Base-by-base conservation (phyloP, 225 moss, liverwort and hornwort species). In the Takakia lepidozioides region DNA sequence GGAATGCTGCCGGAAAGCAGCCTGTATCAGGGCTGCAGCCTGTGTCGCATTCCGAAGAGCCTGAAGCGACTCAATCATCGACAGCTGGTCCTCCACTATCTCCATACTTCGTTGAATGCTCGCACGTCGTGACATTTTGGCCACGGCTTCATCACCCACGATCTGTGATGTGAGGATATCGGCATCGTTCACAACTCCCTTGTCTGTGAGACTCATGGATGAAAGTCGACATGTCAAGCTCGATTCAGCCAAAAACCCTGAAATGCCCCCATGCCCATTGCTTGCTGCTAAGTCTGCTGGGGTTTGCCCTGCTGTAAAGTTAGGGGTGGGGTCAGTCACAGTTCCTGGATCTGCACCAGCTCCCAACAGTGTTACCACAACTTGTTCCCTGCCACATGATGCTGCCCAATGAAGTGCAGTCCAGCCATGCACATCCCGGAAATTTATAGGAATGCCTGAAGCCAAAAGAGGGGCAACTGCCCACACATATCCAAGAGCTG, bases 381-480 rank as follows among this genome's bases (percentile, higher is more conserved):
- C 80, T 60, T 95, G 72, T 70, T 95, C 95, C 59, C 84, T 95
- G 57, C 82, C 90, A 61, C 48, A 65, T n/a, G 60, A 66, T 27
- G 90, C 90, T 60, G 95, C 95, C 84, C 87, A 90, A 47, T 95
- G 95, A 58, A 95, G 77, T 24, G 87, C 87, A 55, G 95, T 95
- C 87, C 84, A 90, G 15, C 95, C 95, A 19, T 61, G 58, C 2
- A 41, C 40, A 60, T 95, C 95, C 5, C 95, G 79, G 49, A 90
- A 95, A 57, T 95, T 87, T 49, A 87, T 74, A 2, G 90, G 80
- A 39, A 87, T 68, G 32, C 70, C 82, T 29, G 82, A 73, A 24
- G 68, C 69, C 43, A 80, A 62, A 47, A 90, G 62, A 0, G 82
- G 82, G 32, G 56, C 49, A 13, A 84, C 65, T 15, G 84, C 84